Evolutionary conservation across 805 yeast species (phyloP).

Genomic region (Candida quercuum): DNA sequence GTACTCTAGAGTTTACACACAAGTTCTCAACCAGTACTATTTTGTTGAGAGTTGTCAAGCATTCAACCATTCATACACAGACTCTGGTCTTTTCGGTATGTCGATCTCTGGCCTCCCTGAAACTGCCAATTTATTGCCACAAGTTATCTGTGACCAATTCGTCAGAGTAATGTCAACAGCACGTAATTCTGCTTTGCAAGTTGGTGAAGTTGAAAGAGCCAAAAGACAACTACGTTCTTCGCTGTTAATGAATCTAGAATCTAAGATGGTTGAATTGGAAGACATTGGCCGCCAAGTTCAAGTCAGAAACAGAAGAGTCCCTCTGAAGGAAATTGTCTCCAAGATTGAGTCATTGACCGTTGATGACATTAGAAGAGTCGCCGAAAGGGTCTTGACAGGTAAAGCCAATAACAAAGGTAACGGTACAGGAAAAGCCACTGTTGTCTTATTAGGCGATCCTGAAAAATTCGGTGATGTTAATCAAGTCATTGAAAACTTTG

Average conservation of each 20-base stretch:
- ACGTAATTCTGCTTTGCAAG: constrained; percentile 58
- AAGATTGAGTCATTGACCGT: constrained; percentile 66
- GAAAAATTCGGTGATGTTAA: constrained; percentile 82
- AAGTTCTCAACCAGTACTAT: constrained; percentile 86
- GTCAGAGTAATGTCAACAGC: constrained; percentile 38
- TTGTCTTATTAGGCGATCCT: constrained; percentile 85
- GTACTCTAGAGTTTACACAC: constrained; percentile 90
- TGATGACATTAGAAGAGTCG: constrained; percentile 66
- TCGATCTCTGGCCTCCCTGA: constrained; percentile 80
- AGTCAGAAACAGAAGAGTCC: constrained; percentile 69
- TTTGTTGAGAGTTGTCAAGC: constrained; percentile 85
- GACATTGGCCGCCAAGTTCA: constrained; percentile 95
- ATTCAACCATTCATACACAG: constrained; percentile 86
- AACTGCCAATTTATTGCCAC: constrained; percentile 80
- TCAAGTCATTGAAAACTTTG: constrained; percentile 58
- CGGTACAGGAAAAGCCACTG: constrained; percentile 67
- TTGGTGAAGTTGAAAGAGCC: constrained; percentile 78
- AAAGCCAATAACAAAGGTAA: constrained; percentile 40
- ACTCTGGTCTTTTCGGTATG: constrained; percentile 88
- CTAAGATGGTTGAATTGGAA: constrained; percentile 89
- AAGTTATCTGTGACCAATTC: constrained; percentile 66
- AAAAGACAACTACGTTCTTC: constrained; percentile 88
- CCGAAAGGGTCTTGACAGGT: constrained; percentile 70
- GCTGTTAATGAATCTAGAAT: constrained; percentile 86
- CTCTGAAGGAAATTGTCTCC: constrained; percentile 74